Evolutionary conservation across 257 asterid genomes (phyloP).

Genomic region (Fraxinus excelsior): DNA sequence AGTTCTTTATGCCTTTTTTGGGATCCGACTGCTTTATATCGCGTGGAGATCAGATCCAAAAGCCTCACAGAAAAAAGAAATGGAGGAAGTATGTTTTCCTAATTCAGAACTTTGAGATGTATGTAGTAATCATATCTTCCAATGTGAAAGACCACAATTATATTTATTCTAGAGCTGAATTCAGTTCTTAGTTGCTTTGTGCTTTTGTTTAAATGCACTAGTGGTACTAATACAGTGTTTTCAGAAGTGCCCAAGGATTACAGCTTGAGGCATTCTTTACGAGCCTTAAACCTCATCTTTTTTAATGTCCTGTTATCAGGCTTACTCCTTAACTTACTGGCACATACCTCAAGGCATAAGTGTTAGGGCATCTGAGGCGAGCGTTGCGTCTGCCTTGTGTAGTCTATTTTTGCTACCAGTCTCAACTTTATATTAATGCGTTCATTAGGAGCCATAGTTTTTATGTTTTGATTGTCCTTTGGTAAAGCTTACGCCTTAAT

Average conservation of each 20-base stretch:
- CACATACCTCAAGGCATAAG: neutral
- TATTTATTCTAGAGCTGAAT: neutral
- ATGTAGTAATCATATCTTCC: neutral
- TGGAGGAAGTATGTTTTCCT: constrained; percentile 73
- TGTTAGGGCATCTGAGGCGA: neutral
- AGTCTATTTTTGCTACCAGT: neutral
- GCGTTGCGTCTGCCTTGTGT: neutral
- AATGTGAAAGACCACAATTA: neutral
- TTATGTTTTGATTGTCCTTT: neutral
- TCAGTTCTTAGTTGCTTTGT: neutral
- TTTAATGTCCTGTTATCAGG: neutral
- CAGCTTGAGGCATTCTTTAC: neutral
- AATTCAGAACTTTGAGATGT: neutral
- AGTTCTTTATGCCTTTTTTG: constrained; percentile 91
- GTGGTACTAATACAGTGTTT: neutral
- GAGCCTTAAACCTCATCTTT: neutral
- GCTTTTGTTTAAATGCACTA: neutral
- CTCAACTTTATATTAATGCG: neutral
- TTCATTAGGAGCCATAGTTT: neutral
- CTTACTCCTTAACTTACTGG: neutral
- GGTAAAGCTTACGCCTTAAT: too few relatives aligned
- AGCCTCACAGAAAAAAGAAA: constrained; percentile 89
- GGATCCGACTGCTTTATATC: constrained; percentile 86
- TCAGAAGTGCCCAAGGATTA: neutral
- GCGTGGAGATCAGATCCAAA: constrained; percentile 93